Evolutionary conservation across 1,284 basidiomycete genomes (phyloP), one percentile per base, ranked within the genome.

Genomic region (Leccinum subrobustum): DNA sequence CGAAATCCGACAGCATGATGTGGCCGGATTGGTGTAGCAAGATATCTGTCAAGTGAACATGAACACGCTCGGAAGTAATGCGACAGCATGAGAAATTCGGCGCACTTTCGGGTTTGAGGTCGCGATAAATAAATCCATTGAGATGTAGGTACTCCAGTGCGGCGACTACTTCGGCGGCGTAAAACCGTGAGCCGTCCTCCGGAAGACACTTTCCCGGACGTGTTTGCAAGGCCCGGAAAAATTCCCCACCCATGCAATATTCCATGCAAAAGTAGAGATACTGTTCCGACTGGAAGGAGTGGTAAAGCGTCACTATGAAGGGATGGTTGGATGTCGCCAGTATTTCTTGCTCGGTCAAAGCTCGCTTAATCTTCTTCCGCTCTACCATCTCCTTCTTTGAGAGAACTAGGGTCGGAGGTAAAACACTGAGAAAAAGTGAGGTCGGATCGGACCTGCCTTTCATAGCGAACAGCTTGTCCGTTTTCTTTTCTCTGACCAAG

Each of bases 1-100:
- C 97, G 78, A 99, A 99, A 78, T 99, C 97, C 52, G 96, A 98
- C 67, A 99, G 79, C 95, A 98, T 98, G 69, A 99, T 97, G 78
- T 99, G 97, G 16, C 97, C 97, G 20, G 95, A 95, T 73, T 98
- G 93, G 77, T 99, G 97, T 57, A 99, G 81, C n/a, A 99, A 81
- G 69, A 99, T 99, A 75, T 99, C 95, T 98, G 71, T 53, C 63
- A 62, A 55, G 54, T 37, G 61, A 58, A 60, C 57, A 61, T 56
- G 42, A 63, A 67, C 42, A 64, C 59, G 27, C 47, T 58, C 54
- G 52, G 55, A n/a, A 63, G 54, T 29, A 47, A 27, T 20, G 6
- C 12, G 25, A 60, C 37, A 31, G 7, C 29, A 55, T 27, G 52
- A 57, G 44, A 60, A 25, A 56, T 20, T 27, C 35, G 37, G 85